These are phyloP conservation scores for Monosporascus sp. DNA, from an alignment of 2,329 filamentous ascomycete genomes.

Conservation along the genomic window DNA sequence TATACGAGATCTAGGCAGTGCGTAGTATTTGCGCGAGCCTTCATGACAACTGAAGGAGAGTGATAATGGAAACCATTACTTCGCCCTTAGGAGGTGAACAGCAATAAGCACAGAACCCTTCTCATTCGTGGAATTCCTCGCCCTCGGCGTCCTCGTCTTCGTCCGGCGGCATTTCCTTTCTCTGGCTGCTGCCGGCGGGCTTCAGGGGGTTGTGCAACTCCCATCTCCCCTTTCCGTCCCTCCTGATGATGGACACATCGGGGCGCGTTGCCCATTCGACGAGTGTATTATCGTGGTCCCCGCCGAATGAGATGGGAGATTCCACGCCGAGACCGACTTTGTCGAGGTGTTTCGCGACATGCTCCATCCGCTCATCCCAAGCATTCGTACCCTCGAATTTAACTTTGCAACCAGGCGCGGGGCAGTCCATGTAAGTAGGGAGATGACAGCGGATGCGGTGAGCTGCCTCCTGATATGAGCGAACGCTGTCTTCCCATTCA, in stretches of 20 bases:
- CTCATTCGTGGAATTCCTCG: slow-evolving; percentile 25
- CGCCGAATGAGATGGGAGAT: slow-evolving; percentile 20
- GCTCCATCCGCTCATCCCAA: slow-evolving; percentile 85
- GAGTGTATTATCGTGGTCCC: slow-evolving; percentile 21
- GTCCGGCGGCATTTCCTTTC: slow-evolving; percentile 4
- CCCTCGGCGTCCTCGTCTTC: slow-evolving; percentile 25
- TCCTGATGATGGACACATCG: slow-evolving; percentile 24
- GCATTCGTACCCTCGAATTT: slow-evolving; percentile 57
- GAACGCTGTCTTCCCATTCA: slow-evolving; percentile 51
- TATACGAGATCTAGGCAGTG: too few species aligned
- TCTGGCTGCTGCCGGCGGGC: slow-evolving; percentile 7
- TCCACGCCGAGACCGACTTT: slow-evolving; percentile 33
- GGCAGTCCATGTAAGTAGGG: slow-evolving; percentile 58
- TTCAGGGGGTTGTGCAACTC: slow-evolving; percentile 25
- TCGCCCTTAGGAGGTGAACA: too few species aligned
- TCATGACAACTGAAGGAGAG: too few species aligned
- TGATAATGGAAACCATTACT: too few species aligned
- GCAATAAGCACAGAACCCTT: background rate
- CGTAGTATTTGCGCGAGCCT: too few species aligned
- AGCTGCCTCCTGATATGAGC: slow-evolving; percentile 53
- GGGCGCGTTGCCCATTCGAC: slow-evolving; percentile 25
- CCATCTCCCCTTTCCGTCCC: slow-evolving; percentile 19
- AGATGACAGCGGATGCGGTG: slow-evolving; percentile 54
- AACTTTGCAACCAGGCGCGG: slow-evolving; percentile 53
- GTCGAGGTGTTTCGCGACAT: slow-evolving; percentile 78